Percentiles rank a stretch among this genome's conserved stretches.
These are phyloP conservation scores for Fomitopsis pinicola DNA, from an alignment of 1,284 basidiomycete genomes.

Conservation along the genomic window DNA sequence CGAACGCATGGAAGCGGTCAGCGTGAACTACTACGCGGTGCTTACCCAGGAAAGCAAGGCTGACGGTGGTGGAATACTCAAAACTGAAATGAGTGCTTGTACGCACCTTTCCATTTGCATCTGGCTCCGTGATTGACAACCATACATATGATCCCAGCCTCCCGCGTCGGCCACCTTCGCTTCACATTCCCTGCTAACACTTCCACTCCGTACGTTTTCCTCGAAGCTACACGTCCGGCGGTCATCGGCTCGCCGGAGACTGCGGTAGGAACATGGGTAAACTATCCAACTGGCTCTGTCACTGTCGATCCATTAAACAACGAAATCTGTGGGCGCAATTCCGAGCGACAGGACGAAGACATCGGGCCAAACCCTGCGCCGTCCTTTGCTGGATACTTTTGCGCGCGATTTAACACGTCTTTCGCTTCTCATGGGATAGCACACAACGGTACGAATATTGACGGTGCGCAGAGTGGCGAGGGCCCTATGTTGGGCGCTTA, in stretches of 20 bases:
- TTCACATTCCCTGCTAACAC: conserved; percentile 56
- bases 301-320: conserved; percentile 39
- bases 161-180: conserved; percentile 73
- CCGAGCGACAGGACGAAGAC: conserved; percentile 74
- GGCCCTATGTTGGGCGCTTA: conserved; percentile 55
- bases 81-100: conserved; percentile 72
- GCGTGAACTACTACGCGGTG: conserved; percentile 67
- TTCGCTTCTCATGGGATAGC: conserved; percentile 47
- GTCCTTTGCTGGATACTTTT: conserved; percentile 67
- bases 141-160: conserved; percentile 41
- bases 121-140: background rate
- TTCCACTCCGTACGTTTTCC: conserved; percentile 53
- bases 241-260: conserved; percentile 58
- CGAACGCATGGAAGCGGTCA: conserved; percentile 45
- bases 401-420: conserved; percentile 61
- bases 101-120: conserved; percentile 22
- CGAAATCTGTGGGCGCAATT: conserved; percentile 68
- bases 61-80: conserved; percentile 39
- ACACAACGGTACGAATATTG: conserved; percentile 39
- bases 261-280: conserved; percentile 25
- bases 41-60: conserved; percentile 44
- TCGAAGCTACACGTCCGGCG: conserved; percentile 66
- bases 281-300: conserved; percentile 58
- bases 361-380: conserved; percentile 55
- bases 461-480: conserved; percentile 24